Conservation (phyloP, 495 filamentous ascomycete genomes). For the Lophium mytilinum region DNA sequence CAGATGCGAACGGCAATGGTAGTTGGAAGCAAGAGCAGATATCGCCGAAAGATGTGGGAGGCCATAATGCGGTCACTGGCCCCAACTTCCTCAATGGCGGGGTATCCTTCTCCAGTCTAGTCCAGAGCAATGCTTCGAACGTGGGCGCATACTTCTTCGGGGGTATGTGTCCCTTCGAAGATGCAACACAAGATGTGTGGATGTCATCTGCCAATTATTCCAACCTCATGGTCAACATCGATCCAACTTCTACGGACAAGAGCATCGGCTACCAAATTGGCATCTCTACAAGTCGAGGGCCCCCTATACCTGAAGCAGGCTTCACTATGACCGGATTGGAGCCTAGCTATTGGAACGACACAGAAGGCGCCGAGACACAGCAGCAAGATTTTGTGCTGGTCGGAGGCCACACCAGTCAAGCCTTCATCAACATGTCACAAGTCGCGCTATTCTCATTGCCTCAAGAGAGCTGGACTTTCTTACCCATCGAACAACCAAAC, state of each 20-base stretch:
- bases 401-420: constrained; percentile 73
- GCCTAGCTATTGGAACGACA: constrained; percentile 52
- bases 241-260: constrained; percentile 32
- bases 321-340: constrained; percentile 69
- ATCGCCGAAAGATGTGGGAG: constrained; percentile 25
- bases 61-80: constrained; percentile 35
- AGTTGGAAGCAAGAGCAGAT: constrained; percentile 43
- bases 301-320: constrained; percentile 76
- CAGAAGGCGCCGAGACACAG: constrained; percentile 46
- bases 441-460: constrained; percentile 81
- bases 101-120: constrained; percentile 56
- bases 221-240: constrained; percentile 58
- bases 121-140: constrained; percentile 44
- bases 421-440: constrained; percentile 90
- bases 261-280: constrained; percentile 34
- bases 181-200: constrained; percentile 42
- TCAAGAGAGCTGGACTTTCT: constrained; percentile 76
- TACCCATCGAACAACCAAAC: constrained; percentile 48
- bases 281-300: constrained; percentile 41
- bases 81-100: constrained; percentile 60
- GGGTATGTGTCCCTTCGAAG: constrained; percentile 70
- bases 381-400: constrained; percentile 72
- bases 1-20: constrained; percentile 42
- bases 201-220: constrained; percentile 65
- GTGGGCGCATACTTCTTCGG: constrained; percentile 66